Conservation (phyloP, 805 yeast genomes). For the Lachancea sp. region DNA sequence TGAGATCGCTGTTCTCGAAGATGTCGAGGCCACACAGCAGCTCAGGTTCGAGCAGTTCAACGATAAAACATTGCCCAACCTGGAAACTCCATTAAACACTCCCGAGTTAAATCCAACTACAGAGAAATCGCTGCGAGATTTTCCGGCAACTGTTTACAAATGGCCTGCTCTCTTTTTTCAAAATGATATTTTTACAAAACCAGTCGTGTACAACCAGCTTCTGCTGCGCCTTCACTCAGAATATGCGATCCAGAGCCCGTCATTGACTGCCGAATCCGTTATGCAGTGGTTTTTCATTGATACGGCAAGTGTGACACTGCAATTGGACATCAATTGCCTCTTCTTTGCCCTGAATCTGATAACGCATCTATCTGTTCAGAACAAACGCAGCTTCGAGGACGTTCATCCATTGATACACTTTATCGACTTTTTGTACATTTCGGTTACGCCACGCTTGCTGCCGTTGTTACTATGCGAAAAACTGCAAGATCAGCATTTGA, state of each 20-base stretch:
- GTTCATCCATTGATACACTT: slow-evolving; percentile 3
- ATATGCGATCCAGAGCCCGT: slow-evolving; percentile 9
- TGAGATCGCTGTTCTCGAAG: slow-evolving; percentile 2
- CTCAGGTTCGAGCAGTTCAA: slow-evolving; percentile 3
- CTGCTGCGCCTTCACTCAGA: slow-evolving; percentile 6
- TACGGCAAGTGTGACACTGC: background rate
- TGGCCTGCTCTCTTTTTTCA: slow-evolving; percentile 14
- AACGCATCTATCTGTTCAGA: slow-evolving; percentile 6
- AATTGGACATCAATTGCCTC: slow-evolving; percentile 9
- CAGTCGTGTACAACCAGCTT: slow-evolving; percentile 11
- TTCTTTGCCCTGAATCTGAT: slow-evolving; percentile 12
- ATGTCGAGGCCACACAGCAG: background rate
- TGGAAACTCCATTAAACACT: background rate
- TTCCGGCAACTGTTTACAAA: slow-evolving; percentile 17
- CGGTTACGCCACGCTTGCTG: background rate
- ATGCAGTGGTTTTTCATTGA: slow-evolving; percentile 12
- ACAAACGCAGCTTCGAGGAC: slow-evolving; percentile 2
- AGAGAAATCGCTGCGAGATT: slow-evolving; percentile 11
- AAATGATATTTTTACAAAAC: slow-evolving; percentile 7
- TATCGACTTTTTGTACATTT: slow-evolving; percentile 3
- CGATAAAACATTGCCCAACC: background rate
- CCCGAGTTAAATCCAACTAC: background rate
- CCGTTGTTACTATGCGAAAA: slow-evolving; percentile 8
- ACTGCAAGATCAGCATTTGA: slow-evolving; percentile 3
- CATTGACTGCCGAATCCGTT: slow-evolving; percentile 5